Base-by-base conservation (phyloP, 768 basidiomycete species). In the Mrakia frigida region DNA sequence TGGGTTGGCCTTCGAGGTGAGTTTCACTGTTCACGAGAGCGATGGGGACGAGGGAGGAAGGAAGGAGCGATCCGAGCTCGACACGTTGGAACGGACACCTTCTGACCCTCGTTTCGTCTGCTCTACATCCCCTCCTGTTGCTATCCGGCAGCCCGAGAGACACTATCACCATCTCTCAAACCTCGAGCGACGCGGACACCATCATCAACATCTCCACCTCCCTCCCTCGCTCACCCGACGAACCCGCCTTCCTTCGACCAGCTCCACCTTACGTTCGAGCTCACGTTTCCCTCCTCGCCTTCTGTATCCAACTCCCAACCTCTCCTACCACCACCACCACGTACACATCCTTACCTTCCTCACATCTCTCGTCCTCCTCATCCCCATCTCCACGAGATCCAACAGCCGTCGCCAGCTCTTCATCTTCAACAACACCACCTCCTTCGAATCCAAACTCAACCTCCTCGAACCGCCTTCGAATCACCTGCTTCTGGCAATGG, bases 1-100 rank as follows among this genome's bases (percentile, higher is more conserved):
- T 99, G 14, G 96, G 96, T 0, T 99, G 96, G 96, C 96, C 96
- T 75, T 94, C 94, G 75, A 94, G 91, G 94, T 96, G 81, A 81
- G 93, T 87, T 43, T 25, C 21, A 25, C 39, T 41, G 39, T 6
- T 5, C 39, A 41, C 39, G 5, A 11, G 11, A 11, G 39, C 11
- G 39, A 41, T 18, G 6, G 18, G 18, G 46, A 21, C 2, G 46
- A 21, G 21, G 46, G 18, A 21, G 18, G 46, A 50, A 14, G 63
- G 63, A 37, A 35, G 25, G 61, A 28, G 35, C 7, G 61, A 33
- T 31, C 63, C 63, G 63, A 65, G 63, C 63, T 65, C 63, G n/a
- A 3, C 35, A 65, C 63, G 21, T 6, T 39, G 67, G n/a, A 69
- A 35, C 25, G n/a, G 37, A n/a, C 5, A 25, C 25, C 31, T 28